Conservation (phyloP, 2,329 filamentous ascomycete species). For the Penicillium sp. region DNA sequence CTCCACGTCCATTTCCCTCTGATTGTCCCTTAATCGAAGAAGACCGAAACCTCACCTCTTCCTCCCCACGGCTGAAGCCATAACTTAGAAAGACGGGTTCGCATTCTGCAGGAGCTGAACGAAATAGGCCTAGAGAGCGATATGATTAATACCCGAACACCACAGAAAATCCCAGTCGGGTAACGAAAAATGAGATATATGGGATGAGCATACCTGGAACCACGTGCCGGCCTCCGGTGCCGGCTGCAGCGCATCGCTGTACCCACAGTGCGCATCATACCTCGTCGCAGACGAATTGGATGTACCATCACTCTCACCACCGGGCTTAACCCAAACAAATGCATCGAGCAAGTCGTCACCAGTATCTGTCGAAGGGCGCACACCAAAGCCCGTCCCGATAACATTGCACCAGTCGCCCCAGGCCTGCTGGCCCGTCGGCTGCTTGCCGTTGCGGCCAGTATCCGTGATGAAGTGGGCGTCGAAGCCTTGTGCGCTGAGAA, state of each 20-base stretch:
- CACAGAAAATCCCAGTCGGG: slow-evolving; percentile 15
- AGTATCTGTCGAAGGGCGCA: slow-evolving; percentile 66
- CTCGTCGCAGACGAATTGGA: slow-evolving; percentile 54
- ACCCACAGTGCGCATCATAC: slow-evolving; percentile 62
- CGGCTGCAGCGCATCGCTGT: slow-evolving; percentile 60
- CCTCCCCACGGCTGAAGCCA: background rate
- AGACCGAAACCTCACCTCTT: too few relatives aligned
- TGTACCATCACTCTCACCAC: slow-evolving; percentile 60
- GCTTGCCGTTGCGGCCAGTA: slow-evolving; percentile 65
- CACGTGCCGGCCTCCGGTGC: slow-evolving; percentile 73
- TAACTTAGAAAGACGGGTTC: slow-evolving; percentile 25
- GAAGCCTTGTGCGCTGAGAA: slow-evolving; percentile 54
- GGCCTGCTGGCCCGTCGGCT: slow-evolving; percentile 58
- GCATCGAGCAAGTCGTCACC: slow-evolving; percentile 65
- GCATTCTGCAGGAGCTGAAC: slow-evolving; percentile 35
- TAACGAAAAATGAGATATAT: slow-evolving; percentile 27
- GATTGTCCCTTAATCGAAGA: too few relatives aligned
- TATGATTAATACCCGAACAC: background rate
- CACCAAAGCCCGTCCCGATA: slow-evolving; percentile 66
- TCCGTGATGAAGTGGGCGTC: slow-evolving; percentile 62
- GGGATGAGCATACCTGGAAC: slow-evolving; percentile 58
- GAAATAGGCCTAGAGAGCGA: slow-evolving; percentile 30
- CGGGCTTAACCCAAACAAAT: slow-evolving; percentile 74
- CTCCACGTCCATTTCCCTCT: too few relatives aligned
- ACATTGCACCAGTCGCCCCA: slow-evolving; percentile 75